Percentiles rank a stretch among this genome's conserved stretches.
These are phyloP conservation scores for Cyamopsis tetragonoloba DNA, from an alignment of 306 rosid genomes.

Conservation along the genomic window DNA sequence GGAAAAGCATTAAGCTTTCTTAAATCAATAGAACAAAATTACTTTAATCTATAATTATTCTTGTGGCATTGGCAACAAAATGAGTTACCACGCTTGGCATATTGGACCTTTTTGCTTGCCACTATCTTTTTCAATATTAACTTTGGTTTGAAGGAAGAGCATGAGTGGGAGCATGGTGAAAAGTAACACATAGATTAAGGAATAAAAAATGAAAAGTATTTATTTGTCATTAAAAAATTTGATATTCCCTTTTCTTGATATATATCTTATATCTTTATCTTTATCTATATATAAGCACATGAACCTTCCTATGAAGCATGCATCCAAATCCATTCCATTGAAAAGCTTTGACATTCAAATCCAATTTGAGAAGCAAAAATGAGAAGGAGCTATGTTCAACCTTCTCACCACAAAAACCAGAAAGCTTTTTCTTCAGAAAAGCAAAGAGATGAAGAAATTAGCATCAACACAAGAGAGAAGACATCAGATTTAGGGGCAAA, in stretches of 20 bases:
- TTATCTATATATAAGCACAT: slow-evolving; percentile 25
- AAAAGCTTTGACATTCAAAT: background rate
- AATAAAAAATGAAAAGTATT: background rate
- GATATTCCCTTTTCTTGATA: background rate
- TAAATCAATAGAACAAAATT: background rate
- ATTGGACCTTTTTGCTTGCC: background rate
- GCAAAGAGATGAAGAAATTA: slow-evolving; percentile 11
- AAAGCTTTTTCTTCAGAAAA: background rate
- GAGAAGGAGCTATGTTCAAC: slow-evolving; percentile 30
- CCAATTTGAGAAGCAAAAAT: background rate
- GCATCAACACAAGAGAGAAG: slow-evolving; percentile 22
- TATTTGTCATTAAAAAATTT: background rate
- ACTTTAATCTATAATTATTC: background rate
- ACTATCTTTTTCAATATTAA: slow-evolving; percentile 13
- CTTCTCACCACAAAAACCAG: background rate
- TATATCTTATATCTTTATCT: slow-evolving; percentile 6
- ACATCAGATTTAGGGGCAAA: background rate
- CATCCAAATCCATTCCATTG: background rate
- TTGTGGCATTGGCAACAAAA: background rate
- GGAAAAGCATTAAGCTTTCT: slow-evolving; percentile 4
- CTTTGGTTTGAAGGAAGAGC: slow-evolving; percentile 19
- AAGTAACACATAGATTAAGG: background rate
- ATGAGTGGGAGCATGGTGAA: background rate
- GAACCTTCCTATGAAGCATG: slow-evolving; percentile 21
- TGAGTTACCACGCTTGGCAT: slow-evolving; percentile 10